These are phyloP conservation scores for Arabidopsis arenosa DNA, from an alignment of 345 rosid species.

Conservation along the genomic window DNA sequence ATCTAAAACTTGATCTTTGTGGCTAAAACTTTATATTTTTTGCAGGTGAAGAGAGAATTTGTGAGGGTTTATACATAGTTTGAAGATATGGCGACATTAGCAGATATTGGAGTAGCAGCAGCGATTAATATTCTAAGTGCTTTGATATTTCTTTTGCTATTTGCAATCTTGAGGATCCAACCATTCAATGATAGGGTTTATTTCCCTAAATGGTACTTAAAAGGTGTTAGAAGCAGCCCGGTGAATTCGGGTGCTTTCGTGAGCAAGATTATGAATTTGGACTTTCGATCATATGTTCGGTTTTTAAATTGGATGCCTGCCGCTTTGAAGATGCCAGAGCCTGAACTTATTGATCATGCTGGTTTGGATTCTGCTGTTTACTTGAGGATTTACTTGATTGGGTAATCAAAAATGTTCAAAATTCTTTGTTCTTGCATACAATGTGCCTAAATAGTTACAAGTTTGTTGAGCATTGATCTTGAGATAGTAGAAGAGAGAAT, in stretches of 20 bases:
- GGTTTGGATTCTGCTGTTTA: constrained; percentile 95
- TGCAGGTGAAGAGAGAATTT: constrained; percentile 23
- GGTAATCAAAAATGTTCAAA: constrained; percentile 48
- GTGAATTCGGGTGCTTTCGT: constrained; percentile 58
- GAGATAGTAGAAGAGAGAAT: background rate
- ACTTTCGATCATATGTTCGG: constrained; percentile 61
- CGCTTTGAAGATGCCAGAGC: constrained; percentile 84
- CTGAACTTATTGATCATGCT: constrained; percentile 92
- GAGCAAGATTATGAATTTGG: constrained; percentile 73
- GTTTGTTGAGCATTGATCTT: background rate
- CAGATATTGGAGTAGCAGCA: constrained; percentile 82
- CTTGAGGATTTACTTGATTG: constrained; percentile 88
- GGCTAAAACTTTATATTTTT: background rate
- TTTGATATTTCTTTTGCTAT: constrained; percentile 67
- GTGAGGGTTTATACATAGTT: constrained; percentile 23
- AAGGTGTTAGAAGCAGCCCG: constrained; percentile 73
- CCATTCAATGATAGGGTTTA: constrained; percentile 93
- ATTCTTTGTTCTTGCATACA: background rate
- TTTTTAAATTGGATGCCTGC: constrained; percentile 92
- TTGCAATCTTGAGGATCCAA: constrained; percentile 83
- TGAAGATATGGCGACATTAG: constrained; percentile 72
- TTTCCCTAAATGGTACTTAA: constrained; percentile 94
- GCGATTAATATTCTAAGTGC: constrained; percentile 74
- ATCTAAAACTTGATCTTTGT: constrained; percentile 5
- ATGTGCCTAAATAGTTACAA: background rate